These are phyloP conservation scores for Aphanoascus verrucosus DNA, from an alignment of 2,329 filamentous ascomycete genomes.

Conservation along the genomic window DNA sequence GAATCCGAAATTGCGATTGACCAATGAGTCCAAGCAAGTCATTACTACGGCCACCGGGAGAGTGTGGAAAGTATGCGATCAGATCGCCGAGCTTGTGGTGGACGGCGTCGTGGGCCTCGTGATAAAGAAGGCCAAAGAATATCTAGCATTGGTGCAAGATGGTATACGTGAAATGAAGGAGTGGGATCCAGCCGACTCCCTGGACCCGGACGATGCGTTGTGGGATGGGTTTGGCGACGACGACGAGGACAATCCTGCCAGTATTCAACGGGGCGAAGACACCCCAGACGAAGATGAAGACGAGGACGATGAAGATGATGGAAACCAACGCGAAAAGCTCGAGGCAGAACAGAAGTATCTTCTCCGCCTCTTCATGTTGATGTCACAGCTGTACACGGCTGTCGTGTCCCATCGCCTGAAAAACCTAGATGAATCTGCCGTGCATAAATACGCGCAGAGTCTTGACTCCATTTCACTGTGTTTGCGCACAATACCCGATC, in stretches of 20 bases:
- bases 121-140: slow-evolving; percentile 60
- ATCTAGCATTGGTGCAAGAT: slow-evolving; percentile 65
- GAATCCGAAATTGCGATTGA: slow-evolving; percentile 22
- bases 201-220: slow-evolving; percentile 41
- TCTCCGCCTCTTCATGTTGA: slow-evolving; percentile 34
- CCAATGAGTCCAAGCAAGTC: slow-evolving; percentile 38
- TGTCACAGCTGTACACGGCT: slow-evolving; percentile 36
- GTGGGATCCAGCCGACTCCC: slow-evolving; percentile 65
- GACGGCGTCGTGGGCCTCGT: slow-evolving; percentile 61
- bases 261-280: slow-evolving; percentile 11
- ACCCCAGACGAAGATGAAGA: slow-evolving; percentile 10
- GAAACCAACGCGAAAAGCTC: slow-evolving; percentile 25
- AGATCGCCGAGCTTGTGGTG: slow-evolving; percentile 51
- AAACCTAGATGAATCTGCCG: slow-evolving; percentile 20
- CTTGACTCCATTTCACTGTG: slow-evolving; percentile 29
- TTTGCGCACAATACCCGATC: slow-evolving; percentile 30
- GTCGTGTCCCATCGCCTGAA: slow-evolving; percentile 34
- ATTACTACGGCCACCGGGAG: slow-evolving; percentile 60
- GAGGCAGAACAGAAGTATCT: slow-evolving; percentile 33
- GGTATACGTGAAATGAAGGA: slow-evolving; percentile 77
- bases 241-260: slow-evolving; percentile 15
- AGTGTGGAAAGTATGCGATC: slow-evolving; percentile 76
- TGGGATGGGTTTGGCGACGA: slow-evolving; percentile 26
- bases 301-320: slow-evolving; percentile 20
- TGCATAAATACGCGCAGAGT: slow-evolving; percentile 18